Base-by-base conservation (phyloP, 495 filamentous ascomycete species). In the Cercophora samala region DNA sequence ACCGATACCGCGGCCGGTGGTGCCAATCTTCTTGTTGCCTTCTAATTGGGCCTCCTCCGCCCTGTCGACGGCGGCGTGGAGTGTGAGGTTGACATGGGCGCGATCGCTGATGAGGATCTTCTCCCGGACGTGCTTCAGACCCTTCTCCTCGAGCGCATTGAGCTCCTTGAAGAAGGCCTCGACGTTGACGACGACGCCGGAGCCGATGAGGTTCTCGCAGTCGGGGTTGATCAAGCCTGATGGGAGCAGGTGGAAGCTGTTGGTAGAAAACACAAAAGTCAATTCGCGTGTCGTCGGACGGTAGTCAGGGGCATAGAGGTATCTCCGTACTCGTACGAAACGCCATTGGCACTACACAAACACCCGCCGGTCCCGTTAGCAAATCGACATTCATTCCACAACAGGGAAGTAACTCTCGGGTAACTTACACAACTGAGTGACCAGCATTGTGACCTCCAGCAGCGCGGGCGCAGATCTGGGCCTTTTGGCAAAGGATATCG, bases 151-250 rank as follows among this genome's bases (percentile, higher is more conserved):
- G 18, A 93, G 77, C 25, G 83, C 83, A 60, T 84, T 83, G 64
- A 97, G 83, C 79, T 97, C 93, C 75, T 89, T 88, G 86, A 96
- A 96, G 85, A 97, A 95, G 63, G 71, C 73, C 55, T 74, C 71
- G 26, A 96, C 83, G 81, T 97, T 90, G 65, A 97, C 85, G 64
- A 96, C 93, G 60, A 89, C 89, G 63, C 92, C 92, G 65, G 90
- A 89, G 62, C 93, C 93, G 76, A 97, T 91, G 59, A 97, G 80
- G 81, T 95, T 97, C 69, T 88, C 81, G 77, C 87, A 91, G 63
- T 80, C 81, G 3, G 89, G 91, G 71, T 91, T 91, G 65, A 96
- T 81, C 13, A 97, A 87, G 60, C 90, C 91, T 59, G 84, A 87
- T 19, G 85, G 85, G 8, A 86, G 74, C 64, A 82, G 76, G 79